Percentiles rank a stretch among this genome's conserved stretches.
phyloP scores from a whole-genome alignment of 2,329 filamentous ascomycete genomes.

The Coniochaeta ligniaria region DNA sequence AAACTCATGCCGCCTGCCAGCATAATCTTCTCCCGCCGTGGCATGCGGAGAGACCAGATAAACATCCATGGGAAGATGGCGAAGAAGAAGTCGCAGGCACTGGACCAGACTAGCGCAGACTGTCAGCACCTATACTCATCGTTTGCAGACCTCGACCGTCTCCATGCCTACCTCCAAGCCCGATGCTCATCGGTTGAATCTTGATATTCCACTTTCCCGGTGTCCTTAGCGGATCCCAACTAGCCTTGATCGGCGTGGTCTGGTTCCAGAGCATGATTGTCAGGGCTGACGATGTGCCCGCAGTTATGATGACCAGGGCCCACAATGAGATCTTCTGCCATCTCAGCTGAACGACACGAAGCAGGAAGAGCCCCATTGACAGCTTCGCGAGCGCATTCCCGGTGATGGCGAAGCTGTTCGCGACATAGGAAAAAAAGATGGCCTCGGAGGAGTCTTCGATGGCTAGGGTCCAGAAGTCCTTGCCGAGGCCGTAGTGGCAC shows the following conservation, averaged over 20 bases:
- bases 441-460: slow-evolving; percentile 23
- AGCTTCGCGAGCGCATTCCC: slow-evolving; percentile 31
- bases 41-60: slow-evolving; percentile 36
- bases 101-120: slow-evolving; percentile 23
- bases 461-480: slow-evolving; percentile 22
- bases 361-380: slow-evolving; percentile 29
- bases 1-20: slow-evolving; percentile 33
- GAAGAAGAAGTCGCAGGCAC: slow-evolving; percentile 29
- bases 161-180: slow-evolving; percentile 22
- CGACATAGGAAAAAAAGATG: slow-evolving; percentile 31
- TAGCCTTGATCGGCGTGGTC: slow-evolving; percentile 24
- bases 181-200: slow-evolving; percentile 28
- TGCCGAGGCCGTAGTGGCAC: slow-evolving; percentile 24
- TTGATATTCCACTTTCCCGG: slow-evolving; percentile 25
- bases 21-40: slow-evolving; percentile 34
- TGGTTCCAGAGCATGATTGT: slow-evolving; percentile 30
- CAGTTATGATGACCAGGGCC: slow-evolving; percentile 22
- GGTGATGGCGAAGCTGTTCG: slow-evolving; percentile 26
- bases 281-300: slow-evolving; percentile 21
- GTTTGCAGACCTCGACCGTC: background rate
- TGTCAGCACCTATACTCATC: background rate
- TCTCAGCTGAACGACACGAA: slow-evolving; percentile 25
- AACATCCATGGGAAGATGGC: slow-evolving; percentile 35
- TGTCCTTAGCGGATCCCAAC: slow-evolving; percentile 27
- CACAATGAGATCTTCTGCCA: slow-evolving; percentile 26